These are phyloP conservation scores for Rubia yunnanensis DNA, from an alignment of 257 asterid species.

Conservation along the genomic window DNA sequence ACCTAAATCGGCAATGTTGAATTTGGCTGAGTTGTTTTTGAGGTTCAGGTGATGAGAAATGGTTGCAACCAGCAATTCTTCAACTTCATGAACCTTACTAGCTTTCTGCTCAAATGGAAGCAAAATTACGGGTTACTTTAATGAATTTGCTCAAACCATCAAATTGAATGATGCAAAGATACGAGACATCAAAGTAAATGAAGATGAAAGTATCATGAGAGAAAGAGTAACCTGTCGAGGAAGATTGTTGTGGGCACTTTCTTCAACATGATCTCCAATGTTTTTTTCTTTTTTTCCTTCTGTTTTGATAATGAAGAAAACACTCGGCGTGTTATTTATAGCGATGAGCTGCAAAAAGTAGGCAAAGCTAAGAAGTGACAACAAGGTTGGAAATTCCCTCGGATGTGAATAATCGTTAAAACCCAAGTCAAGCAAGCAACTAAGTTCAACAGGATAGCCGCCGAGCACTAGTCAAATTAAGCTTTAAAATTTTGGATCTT, in stretches of 20 bases:
- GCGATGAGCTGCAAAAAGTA: no score
- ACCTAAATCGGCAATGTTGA: conserved; percentile 10
- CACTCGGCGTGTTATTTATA: no score
- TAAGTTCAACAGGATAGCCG: no score
- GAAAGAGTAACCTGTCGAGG: not conserved
- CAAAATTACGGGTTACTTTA: not conserved
- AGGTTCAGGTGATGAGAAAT: conserved; percentile 2
- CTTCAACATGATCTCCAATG: not conserved
- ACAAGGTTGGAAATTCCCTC: no score
- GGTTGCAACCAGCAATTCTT: not conserved
- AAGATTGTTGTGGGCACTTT: not conserved
- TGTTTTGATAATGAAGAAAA: not conserved
- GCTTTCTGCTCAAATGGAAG: conserved; percentile 2
- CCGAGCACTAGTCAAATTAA: no score
- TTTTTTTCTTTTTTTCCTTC: no score
- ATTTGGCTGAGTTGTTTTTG: not conserved
- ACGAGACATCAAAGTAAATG: no score
- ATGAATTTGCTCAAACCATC: not conserved
- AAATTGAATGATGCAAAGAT: not conserved
- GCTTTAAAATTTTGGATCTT: no score
- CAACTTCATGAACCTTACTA: not conserved
- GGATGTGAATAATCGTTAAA: no score
- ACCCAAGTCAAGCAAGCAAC: no score
- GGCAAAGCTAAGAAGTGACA: no score
- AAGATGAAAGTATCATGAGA: not conserved